Conservation (phyloP, 139 green algal species). For the Volvox reticuliferus region DNA sequence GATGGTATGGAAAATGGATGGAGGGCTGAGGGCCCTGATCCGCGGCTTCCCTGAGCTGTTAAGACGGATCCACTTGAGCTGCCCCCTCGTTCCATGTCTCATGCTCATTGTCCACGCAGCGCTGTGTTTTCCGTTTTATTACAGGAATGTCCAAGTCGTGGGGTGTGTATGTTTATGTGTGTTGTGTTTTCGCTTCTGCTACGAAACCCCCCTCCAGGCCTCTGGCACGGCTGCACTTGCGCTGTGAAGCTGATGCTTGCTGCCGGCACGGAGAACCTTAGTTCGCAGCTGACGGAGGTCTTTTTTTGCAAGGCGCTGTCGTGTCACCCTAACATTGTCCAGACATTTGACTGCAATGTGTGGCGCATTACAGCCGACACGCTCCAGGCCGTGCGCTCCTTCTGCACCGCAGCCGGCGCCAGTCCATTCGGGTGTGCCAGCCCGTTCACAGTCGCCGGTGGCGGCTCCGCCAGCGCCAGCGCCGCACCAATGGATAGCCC, state of each 20-base stretch:
- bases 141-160: no score
- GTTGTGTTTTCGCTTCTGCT: no score
- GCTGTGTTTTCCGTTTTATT: no score
- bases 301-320: conserved; percentile 42
- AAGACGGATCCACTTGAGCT: no score
- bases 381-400: background rate
- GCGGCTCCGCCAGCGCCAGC: background rate
- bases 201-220: background rate
- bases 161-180: no score
- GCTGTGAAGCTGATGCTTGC: conserved; percentile 44
- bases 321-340: conserved; percentile 39
- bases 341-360: conserved; percentile 44
- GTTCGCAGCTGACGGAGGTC: conserved; percentile 32
- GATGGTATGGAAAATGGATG: no score
- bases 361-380: conserved; percentile 37
- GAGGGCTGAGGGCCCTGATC: no score
- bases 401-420: background rate
- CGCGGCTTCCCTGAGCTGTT: no score
- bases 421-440: background rate
- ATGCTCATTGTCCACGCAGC: no score
- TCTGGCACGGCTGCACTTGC: conserved; percentile 42
- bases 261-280: conserved; percentile 32
- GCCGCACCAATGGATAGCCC: background rate
- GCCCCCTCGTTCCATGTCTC: no score
- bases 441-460: background rate